phyloP scores from a whole-genome alignment of 495 filamentous ascomycete species.

The Penicillium pancosmium region DNA sequence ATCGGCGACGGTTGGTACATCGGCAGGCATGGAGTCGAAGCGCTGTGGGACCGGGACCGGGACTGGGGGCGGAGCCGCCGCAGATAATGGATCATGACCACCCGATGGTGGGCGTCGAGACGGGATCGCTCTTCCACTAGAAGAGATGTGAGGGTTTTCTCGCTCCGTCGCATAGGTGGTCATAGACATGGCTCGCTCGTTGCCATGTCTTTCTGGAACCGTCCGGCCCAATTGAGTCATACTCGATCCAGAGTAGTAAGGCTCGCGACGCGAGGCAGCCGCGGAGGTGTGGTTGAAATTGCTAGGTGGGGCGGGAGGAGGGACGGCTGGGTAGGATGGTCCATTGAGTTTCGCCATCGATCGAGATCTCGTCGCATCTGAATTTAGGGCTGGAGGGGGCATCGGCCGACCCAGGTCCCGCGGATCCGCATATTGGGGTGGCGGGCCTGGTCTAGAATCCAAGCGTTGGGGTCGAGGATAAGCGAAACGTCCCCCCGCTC shows the following conservation, averaged over 20 bases:
- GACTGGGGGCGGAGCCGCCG: conserved; percentile 2
- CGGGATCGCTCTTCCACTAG: conserved; percentile 86
- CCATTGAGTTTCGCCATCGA: conserved; percentile 80
- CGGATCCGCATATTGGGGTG: conserved; percentile 56
- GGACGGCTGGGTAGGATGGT: conserved; percentile 58
- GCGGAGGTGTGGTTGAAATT: conserved; percentile 69
- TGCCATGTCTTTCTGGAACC: conserved; percentile 81
- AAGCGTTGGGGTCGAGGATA: conserved; percentile 70
- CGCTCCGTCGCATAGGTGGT: conserved; percentile 78
- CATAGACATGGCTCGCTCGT: conserved; percentile 96
- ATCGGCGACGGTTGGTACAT: conserved; percentile 20
- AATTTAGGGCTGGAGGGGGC: conserved; percentile 72
- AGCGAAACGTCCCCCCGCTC: conserved; percentile 48
- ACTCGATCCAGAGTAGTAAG: conserved; percentile 62
- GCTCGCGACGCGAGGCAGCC: conserved; percentile 74
- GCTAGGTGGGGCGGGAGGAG: conserved; percentile 48
- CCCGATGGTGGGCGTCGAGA: conserved; percentile 59
- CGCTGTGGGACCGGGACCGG: conserved; percentile 3
- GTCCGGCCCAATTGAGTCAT: conserved; percentile 88
- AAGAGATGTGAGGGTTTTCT: conserved; percentile 80
- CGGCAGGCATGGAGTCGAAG: conserved; percentile 30
- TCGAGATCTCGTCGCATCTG: conserved; percentile 71
- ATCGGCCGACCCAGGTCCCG: conserved; percentile 53
- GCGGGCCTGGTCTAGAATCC: conserved; percentile 67
- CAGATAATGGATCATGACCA: conserved; percentile 34